These are phyloP conservation scores for Tylopilus plumbeoviolaceoides DNA, from an alignment of 768 basidiomycete genomes.

Conservation along the genomic window DNA sequence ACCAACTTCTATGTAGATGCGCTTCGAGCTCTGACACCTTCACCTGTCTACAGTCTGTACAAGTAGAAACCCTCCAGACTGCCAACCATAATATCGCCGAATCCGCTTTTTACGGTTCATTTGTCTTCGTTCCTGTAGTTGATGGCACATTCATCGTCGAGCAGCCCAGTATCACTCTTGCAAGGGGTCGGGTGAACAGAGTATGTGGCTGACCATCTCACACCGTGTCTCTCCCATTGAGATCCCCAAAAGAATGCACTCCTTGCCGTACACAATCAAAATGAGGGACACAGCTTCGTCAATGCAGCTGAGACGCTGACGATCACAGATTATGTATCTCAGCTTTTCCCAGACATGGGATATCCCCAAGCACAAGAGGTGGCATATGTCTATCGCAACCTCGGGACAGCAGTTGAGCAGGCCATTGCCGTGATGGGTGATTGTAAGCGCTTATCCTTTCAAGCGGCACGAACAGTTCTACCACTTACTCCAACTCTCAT, in stretches of 20 bases:
- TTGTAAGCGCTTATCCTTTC: not conserved
- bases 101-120: conserved; percentile 14
- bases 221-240: not conserved
- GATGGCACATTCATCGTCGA: conserved; percentile 4
- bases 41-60: conserved; percentile 19
- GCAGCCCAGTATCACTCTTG: conserved; percentile 1
- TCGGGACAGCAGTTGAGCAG: conserved; percentile 34
- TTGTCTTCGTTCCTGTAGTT: conserved; percentile 6
- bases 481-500: too few species aligned
- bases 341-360: conserved; percentile 40
- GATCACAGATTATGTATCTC: conserved; percentile 21
- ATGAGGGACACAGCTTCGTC: conserved; percentile 32
- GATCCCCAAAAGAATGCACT: conserved; percentile 19
- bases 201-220: not conserved
- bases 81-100: conserved; percentile 32
- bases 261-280: conserved; percentile 6
- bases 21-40: conserved; percentile 1
- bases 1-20: not conserved
- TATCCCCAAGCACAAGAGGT: conserved; percentile 22
- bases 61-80: conserved; percentile 29
- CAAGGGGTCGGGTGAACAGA: conserved; percentile 1
- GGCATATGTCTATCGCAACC: conserved; percentile 26
- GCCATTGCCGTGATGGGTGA: conserved; percentile 17
- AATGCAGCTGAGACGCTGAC: conserved; percentile 19
- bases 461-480: too few species aligned